Percentiles rank a stretch among this genome's conserved stretches.
Conservation (phyloP, 352 stramenopile genomes). For the Phytophthora podocarpi region DNA sequence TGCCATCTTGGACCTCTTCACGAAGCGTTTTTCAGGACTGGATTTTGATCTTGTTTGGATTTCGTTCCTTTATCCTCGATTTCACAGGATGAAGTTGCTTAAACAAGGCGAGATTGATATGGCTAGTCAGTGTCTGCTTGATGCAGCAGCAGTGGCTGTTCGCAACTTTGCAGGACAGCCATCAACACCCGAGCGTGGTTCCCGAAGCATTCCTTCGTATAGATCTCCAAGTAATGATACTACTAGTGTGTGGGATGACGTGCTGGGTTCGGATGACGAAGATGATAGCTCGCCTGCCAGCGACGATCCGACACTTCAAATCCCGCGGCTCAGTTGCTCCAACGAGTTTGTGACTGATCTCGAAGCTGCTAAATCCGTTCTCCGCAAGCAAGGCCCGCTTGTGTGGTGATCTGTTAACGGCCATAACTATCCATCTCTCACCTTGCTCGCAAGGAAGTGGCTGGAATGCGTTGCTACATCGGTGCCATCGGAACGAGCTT, state of each 20-base stretch:
- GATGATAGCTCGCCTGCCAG: neutral
- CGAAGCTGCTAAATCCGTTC: neutral
- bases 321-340: neutral
- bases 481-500: slow-evolving; percentile 15
- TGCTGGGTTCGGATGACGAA: neutral
- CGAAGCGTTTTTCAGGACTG: neutral
- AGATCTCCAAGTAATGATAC: neutral
- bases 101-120: neutral
- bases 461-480: slow-evolving; percentile 12
- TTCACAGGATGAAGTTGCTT: slow-evolving; percentile 6
- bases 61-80: slow-evolving; percentile 3
- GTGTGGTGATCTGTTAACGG: slow-evolving; percentile 5
- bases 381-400: neutral
- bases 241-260: neutral
- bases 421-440: neutral
- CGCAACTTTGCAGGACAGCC: neutral
- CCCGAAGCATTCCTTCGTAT: neutral
- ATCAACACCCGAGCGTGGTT: neutral
- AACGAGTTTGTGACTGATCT: slow-evolving; percentile 1
- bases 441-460: slow-evolving; percentile 6
- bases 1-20: neutral
- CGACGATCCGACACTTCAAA: neutral
- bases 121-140: neutral
- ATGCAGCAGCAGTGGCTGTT: neutral
- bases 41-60: slow-evolving; percentile 2